Evolutionary conservation across 176 grass and related monocot species (phyloP), one percentile per base, ranked within the genome.

Genomic region (Pharus latifolius): DNA sequence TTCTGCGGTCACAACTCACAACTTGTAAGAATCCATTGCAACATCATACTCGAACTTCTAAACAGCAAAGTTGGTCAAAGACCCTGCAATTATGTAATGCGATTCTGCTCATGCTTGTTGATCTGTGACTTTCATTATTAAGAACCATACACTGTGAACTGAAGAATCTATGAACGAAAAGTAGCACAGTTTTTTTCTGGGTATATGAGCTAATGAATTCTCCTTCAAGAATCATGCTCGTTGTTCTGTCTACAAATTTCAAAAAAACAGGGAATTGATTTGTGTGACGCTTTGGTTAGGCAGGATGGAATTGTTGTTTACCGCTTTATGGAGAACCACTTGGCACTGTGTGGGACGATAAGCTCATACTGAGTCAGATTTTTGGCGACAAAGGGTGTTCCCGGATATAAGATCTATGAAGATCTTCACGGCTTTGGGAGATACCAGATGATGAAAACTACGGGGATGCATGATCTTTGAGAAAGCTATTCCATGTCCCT

Each of bases 371-470:
- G 30, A 41, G 50, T 15, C 60, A 14, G 65, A 77, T 65, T 26
- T 71, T 37, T 42, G 33, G 32, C 43, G 49, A 18, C 10, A 6
- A 19, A 49, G 70, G 14, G 25, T 44, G 60, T 23, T 27, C 60
- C 60, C 32, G 25, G 49, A 49, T 65, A 83, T 83, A 83, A 83
- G 74, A 73, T 78, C n/a, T n/a, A n/a, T n/a, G n/a, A n/a, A n/a
- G n/a, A 43, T 73, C 50, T 18, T 2, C 26, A 14, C 56, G 17
- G 58, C 67, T 60, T 73, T 84, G 50, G 42, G 24, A 44, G 81
- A 78, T 78, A 70, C 73, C 51, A 66, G 74, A 84, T 84, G 74
- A 78, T 45, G 73, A 83, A 82, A 76, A 76, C 80, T 54, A 69
- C 54, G 1, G 25, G 45, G 66, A 42, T 30, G 59, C 75, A 38